Percentiles rank a stretch among this genome's conserved stretches.
These are phyloP conservation scores for Ulmus americana DNA, from an alignment of 331 rosid genomes.

Conservation along the genomic window DNA sequence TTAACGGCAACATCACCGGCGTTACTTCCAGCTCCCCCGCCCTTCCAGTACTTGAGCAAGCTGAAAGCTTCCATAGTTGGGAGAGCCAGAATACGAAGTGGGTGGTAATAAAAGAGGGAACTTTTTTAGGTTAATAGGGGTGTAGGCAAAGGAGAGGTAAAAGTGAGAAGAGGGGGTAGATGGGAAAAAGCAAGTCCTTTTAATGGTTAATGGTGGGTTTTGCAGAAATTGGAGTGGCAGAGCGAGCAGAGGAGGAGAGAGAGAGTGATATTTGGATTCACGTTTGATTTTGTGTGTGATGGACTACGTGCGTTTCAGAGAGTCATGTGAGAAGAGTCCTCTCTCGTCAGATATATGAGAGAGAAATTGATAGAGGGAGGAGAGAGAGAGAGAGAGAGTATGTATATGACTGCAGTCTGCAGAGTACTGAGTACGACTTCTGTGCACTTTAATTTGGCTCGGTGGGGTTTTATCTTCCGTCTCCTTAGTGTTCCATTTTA, in stretches of 20 bases:
- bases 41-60: conserved; percentile 89
- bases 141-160: not conserved
- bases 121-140: no score
- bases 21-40: conserved; percentile 22
- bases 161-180: not conserved
- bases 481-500: not conserved
- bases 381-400: not conserved
- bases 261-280: not conserved
- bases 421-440: not conserved
- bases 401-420: not conserved
- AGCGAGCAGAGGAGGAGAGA: conserved; percentile 10
- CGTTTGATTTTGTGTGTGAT: conserved; percentile 16
- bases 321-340: conserved; percentile 37
- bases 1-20: conserved; percentile 6
- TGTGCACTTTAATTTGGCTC: not conserved
- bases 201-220: not conserved
- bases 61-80: conserved; percentile 99
- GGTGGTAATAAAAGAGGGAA: conserved; percentile 12
- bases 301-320: conserved; percentile 28
- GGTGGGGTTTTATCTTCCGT: not conserved
- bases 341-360: conserved; percentile 8
- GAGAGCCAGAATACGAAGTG: conserved; percentile 81
- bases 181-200: not conserved
- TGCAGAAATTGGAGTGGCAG: not conserved
- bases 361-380: conserved; percentile 3